These are phyloP conservation scores for Globisporangium lucens DNA, from an alignment of 352 stramenopile genomes.

Conservation along the genomic window DNA sequence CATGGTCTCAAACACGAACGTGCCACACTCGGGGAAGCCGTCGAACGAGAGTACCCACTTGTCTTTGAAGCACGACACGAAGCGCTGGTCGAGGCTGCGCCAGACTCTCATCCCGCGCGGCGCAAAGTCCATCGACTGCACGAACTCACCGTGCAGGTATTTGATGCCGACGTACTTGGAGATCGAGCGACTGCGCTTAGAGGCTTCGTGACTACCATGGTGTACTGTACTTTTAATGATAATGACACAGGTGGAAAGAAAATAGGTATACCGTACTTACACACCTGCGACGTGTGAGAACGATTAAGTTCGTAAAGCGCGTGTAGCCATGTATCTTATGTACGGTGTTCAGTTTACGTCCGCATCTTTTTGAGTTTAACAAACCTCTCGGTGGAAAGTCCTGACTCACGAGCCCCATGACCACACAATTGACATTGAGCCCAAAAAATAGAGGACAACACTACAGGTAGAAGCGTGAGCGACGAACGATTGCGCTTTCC, in stretches of 20 bases:
- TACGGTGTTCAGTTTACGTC: no score
- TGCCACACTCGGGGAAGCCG: constrained; percentile 24
- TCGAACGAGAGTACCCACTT: constrained; percentile 21
- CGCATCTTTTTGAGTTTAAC: no score
- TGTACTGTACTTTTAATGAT: no score
- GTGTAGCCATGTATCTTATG: not conserved
- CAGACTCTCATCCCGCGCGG: constrained; percentile 13
- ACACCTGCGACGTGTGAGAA: constrained; percentile 15
- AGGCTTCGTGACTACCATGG: not conserved
- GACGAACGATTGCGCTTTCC: no score
- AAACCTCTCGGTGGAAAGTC: no score
- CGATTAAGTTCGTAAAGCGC: not conserved
- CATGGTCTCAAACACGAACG: constrained; percentile 28
- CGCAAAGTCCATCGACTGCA: constrained; percentile 22
- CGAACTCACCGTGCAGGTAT: constrained; percentile 24
- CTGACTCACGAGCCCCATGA: no score
- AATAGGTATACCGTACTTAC: not conserved
- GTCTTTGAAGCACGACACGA: constrained; percentile 22
- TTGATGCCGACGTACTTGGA: constrained; percentile 23
- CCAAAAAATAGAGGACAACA: no score
- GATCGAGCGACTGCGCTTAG: not conserved
- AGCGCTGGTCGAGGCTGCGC: constrained; percentile 20
- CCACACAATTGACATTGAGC: no score
- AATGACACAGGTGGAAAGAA: no score
- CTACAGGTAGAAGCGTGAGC: no score